Base-by-base conservation (phyloP, 2,329 filamentous ascomycete genomes). In the Tricladium varicosporioides region DNA sequence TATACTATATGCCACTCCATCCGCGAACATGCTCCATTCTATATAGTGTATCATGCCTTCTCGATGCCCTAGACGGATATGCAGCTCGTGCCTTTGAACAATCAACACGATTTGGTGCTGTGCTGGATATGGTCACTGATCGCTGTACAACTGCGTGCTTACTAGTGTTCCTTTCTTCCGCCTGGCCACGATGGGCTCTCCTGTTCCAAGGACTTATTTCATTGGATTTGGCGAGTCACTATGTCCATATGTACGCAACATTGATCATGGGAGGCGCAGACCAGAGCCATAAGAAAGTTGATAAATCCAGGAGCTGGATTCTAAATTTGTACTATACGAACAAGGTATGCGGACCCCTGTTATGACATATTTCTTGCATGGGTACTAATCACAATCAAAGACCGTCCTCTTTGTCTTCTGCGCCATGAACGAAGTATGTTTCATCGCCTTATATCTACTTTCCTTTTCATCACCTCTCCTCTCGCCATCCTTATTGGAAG, bases 1-100 rank as follows among this genome's bases (percentile, higher is more conserved):
- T 99, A 64, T 96, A 97, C 79, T 99, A 97, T 79, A 99, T 99
- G 94, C 93, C 94, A 51, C 84, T 97, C 53, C 94, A 99, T 74
- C 93, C 93, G n/a, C 88, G 93, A 68, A 96, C 92, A 40, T 97
- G 93, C 77, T 92, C 90, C 58, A 74, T 92, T 50, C 84, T 95
- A 54, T 99, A 99, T 80, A 93, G 87, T 71, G 78, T 99, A 58
- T 97, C 93, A 22, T 97, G 94, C 73, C 83, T 97, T 46, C 88
- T 99, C 63, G 94, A 99, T 72, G 94, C 93, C 47, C 83, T 97
- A 62, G 94, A 99, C 72, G 94, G 94, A 67, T 88, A 92, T 67
- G 92, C 92, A n/a, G 94, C 94, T 57, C 87, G 91, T 48, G 79
- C 83, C 68, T 87, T 93, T 72, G 85, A 96, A 69, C 94, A 99